These are phyloP conservation scores for Fusarium sp. DNA, from an alignment of 2,329 filamentous ascomycete genomes.

Conservation along the genomic window DNA sequence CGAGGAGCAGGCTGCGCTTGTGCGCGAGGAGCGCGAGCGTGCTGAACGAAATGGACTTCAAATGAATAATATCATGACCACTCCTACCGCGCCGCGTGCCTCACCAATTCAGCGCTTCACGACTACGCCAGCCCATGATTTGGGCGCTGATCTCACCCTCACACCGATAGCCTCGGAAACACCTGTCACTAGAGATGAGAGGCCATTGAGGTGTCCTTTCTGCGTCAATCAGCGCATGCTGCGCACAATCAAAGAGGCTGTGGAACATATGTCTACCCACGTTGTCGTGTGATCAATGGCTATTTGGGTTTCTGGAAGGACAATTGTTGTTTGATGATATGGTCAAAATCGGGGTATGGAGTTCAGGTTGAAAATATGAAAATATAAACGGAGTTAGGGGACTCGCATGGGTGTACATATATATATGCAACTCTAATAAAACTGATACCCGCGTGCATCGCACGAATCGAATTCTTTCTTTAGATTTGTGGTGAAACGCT, in stretches of 20 bases:
- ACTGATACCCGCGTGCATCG: background rate
- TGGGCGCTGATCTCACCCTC: constrained; percentile 59
- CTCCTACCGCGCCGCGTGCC: constrained; percentile 45
- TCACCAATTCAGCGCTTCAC: constrained; percentile 50
- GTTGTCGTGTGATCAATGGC: constrained; percentile 59
- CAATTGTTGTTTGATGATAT: background rate
- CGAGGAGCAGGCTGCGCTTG: constrained; percentile 66
- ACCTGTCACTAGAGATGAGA: constrained; percentile 59
- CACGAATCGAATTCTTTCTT: background rate
- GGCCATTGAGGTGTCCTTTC: constrained; percentile 68
- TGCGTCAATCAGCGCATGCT: constrained; percentile 72
- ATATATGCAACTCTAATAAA: constrained; percentile 4
- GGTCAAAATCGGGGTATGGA: constrained; percentile 16
- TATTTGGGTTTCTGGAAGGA: background rate
- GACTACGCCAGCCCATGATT: constrained; percentile 50
- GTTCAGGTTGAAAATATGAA: constrained; percentile 16
- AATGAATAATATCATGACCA: constrained; percentile 49
- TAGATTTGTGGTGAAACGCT: background rate
- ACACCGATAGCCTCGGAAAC: constrained; percentile 65
- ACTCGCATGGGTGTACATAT: background rate
- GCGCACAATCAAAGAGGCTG: constrained; percentile 69
- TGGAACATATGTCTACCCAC: constrained; percentile 71
- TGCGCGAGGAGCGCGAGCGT: constrained; percentile 63
- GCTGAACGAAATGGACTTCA: constrained; percentile 54
- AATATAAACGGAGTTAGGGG: constrained; percentile 20